phyloP scores from a whole-genome alignment of 176 grass and related monocot genomes.

The Avena sativa region DNA sequence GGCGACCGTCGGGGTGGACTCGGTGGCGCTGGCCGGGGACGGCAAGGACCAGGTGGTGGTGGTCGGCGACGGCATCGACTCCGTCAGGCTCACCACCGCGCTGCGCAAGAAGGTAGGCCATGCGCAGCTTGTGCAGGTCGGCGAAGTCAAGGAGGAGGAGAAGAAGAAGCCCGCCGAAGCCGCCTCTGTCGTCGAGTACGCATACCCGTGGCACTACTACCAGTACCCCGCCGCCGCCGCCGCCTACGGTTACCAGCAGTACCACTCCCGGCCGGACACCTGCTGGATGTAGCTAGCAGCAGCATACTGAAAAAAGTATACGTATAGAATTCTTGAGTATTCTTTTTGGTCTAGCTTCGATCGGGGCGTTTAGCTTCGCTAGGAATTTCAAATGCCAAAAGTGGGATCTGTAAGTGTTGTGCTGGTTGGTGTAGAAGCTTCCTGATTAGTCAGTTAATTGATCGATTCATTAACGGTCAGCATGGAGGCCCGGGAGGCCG shows the following conservation, averaged over 20 bases:
- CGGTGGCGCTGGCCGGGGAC: slow-evolving; percentile 46
- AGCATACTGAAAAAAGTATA: not conserved
- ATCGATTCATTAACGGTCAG: not conserved
- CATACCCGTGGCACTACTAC: not conserved
- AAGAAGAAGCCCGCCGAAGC: not conserved
- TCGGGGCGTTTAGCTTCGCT: not conserved
- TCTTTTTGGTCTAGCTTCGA: not conserved
- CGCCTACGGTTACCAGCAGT: not conserved
- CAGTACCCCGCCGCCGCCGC: not conserved
- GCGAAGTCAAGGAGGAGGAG: slow-evolving; percentile 29
- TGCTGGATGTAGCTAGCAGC: not conserved
- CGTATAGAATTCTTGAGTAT: not conserved
- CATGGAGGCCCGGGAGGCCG: no score
- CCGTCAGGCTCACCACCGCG: slow-evolving; percentile 42
- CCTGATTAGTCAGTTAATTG: not conserved
- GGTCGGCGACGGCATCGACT: slow-evolving; percentile 52
- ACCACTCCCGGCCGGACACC: not conserved
- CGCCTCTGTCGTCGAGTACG: not conserved
- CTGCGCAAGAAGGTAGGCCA: slow-evolving; percentile 45
- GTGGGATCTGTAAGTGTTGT: not conserved
- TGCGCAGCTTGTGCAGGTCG: slow-evolving; percentile 41
- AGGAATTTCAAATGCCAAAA: not conserved
- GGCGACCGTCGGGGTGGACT: slow-evolving; percentile 43
- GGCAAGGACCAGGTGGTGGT: slow-evolving; percentile 49
- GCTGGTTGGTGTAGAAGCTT: not conserved